Percentiles rank a stretch among this genome's conserved stretches.
These are phyloP conservation scores for Nakazawaea holstii DNA, from an alignment of 805 yeast genomes.

Conservation along the genomic window DNA sequence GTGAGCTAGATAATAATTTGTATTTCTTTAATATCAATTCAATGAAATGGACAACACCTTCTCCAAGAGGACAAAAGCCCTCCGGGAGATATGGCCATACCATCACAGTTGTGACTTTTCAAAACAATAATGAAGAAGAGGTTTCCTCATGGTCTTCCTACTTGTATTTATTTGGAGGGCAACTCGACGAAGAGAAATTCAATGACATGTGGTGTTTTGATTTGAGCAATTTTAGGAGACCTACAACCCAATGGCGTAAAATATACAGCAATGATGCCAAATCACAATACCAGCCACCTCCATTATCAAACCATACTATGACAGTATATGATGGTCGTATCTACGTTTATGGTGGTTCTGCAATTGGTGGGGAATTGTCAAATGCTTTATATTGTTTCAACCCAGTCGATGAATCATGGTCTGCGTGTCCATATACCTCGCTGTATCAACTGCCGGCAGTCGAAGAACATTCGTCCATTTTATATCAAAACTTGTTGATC, in stretches of 20 bases:
- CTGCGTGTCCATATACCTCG: conserved; percentile 64
- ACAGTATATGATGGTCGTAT: conserved; percentile 70
- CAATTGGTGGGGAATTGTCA: conserved; percentile 60
- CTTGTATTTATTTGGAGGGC: conserved; percentile 91
- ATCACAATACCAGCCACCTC: conserved; percentile 49
- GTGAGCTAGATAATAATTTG: conserved; percentile 82
- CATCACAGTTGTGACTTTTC: conserved; percentile 66
- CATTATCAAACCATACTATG: conserved; percentile 89
- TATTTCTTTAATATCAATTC: conserved; percentile 81
- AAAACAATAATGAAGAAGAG: conserved; percentile 31
- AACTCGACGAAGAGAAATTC: conserved; percentile 72
- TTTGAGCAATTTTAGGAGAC: conserved; percentile 76
- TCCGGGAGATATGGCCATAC: conserved; percentile 94
- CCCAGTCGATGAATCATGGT: conserved; percentile 65
- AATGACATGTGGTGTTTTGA: conserved; percentile 86
- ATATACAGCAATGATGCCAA: conserved; percentile 45
- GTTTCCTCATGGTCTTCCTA: conserved; percentile 37
- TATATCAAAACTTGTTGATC: conserved; percentile 73
- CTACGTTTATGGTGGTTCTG: conserved; percentile 89
- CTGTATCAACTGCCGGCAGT: conserved; percentile 66
- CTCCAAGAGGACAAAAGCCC: conserved; percentile 72
- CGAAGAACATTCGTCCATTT: conserved; percentile 85
- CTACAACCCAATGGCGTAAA: conserved; percentile 80
- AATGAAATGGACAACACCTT: conserved; percentile 73
- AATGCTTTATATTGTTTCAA: conserved; percentile 81